Conservation (phyloP, 805 yeast genomes). For the Sugiyamaella mastotermitis region DNA sequence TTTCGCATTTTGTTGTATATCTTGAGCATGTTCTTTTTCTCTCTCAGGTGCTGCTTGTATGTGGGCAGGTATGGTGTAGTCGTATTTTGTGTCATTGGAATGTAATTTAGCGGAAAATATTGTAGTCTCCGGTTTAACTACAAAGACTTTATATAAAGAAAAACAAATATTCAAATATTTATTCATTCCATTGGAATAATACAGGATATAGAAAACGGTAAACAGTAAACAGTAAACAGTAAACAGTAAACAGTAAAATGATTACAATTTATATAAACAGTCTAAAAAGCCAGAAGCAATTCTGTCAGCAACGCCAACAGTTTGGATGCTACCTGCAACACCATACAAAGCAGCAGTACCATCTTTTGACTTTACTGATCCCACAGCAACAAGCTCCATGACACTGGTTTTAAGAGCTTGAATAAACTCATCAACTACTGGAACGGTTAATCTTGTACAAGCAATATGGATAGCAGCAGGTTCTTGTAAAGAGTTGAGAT, state of each 20-base stretch:
- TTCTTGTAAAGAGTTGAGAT: slow-evolving; percentile 74
- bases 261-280: slow-evolving; percentile 53
- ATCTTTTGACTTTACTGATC: slow-evolving; percentile 24
- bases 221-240: too few species aligned
- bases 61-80: too few species aligned
- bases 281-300: slow-evolving; percentile 79
- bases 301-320: slow-evolving; percentile 77
- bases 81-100: too few species aligned
- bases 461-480: slow-evolving; percentile 94
- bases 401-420: slow-evolving; percentile 44
- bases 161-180: too few species aligned
- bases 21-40: too few species aligned
- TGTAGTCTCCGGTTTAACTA: too few species aligned
- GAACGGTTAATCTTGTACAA: slow-evolving; percentile 63
- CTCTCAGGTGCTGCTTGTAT: too few species aligned
- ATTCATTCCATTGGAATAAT: too few species aligned
- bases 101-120: too few species aligned
- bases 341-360: slow-evolving; percentile 89
- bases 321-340: slow-evolving; percentile 85
- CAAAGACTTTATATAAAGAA: too few species aligned
- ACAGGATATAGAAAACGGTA: too few species aligned
- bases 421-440: slow-evolving; percentile 55
- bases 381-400: slow-evolving; percentile 31
- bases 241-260: slow-evolving; percentile 1
- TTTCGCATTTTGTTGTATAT: too few species aligned